These are phyloP conservation scores for Tanacetum coccineum DNA, from an alignment of 129 eudicot genomes.

Conservation along the genomic window DNA sequence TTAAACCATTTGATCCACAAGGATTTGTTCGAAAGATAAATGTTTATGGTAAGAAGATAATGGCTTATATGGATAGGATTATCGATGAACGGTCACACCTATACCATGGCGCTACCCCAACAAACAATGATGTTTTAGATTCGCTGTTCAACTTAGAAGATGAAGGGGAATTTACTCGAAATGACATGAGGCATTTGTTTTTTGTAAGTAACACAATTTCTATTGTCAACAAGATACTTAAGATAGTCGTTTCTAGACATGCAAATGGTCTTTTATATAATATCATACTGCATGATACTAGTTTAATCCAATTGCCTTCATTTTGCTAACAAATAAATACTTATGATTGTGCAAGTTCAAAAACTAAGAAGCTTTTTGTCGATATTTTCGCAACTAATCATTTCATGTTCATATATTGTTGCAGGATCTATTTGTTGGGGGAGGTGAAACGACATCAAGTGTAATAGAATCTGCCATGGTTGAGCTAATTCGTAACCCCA, in stretches of 20 bases:
- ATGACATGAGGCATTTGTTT: slow-evolving; percentile 25
- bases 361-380: too few relatives aligned
- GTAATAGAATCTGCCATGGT: slow-evolving; percentile 52
- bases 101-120: neutral
- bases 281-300: too few relatives aligned
- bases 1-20: slow-evolving; percentile 33
- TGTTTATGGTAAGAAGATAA: slow-evolving; percentile 11
- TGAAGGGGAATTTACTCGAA: slow-evolving; percentile 4
- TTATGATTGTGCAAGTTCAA: too few relatives aligned
- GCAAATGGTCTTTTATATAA: too few relatives aligned
- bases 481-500: slow-evolving; percentile 39
- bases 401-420: neutral
- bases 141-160: slow-evolving; percentile 15
- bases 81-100: slow-evolving; percentile 17
- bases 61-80: slow-evolving; percentile 15
- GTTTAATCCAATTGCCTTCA: too few relatives aligned
- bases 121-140: slow-evolving; percentile 22
- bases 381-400: too few relatives aligned
- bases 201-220: slow-evolving; percentile 5
- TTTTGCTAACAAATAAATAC: too few relatives aligned
- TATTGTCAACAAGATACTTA: neutral
- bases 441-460: slow-evolving; percentile 33
- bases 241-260: neutral
- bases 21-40: slow-evolving; percentile 4
- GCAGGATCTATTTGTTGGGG: slow-evolving; percentile 41